Conservation (phyloP, 192 early-diverging fungal genomes). For the Jimgerdemannia lactiflua region DNA sequence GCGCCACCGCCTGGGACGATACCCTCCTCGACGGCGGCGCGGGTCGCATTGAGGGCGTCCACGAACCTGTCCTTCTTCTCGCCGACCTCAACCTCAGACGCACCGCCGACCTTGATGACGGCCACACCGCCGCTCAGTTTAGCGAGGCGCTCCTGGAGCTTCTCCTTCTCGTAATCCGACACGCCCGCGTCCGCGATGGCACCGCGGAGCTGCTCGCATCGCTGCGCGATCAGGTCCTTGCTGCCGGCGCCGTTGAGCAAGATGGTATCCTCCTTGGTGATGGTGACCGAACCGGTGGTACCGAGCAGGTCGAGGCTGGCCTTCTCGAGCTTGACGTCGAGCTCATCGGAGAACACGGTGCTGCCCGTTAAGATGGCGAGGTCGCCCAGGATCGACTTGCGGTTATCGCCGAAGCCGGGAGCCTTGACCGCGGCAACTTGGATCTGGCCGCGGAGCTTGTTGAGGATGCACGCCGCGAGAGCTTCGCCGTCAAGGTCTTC, state of each 20-base stretch:
- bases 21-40: conserved; percentile 99
- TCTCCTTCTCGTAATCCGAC: conserved; percentile 99
- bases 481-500: conserved; percentile 99
- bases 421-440: conserved; percentile 98
- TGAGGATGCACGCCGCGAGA: conserved; percentile 98
- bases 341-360: conserved; percentile 96
- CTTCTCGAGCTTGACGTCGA: conserved; percentile 97
- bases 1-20: conserved; percentile 99
- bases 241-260: conserved; percentile 93
- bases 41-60: conserved; percentile 97
- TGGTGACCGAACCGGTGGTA: conserved; percentile 79
- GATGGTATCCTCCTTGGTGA: conserved; percentile 99
- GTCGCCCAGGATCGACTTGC: conserved; percentile 98
- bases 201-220: conserved; percentile 96
- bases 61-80: conserved; percentile 99
- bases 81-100: conserved; percentile 98
- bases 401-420: conserved; percentile 99
- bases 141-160: conserved; percentile 98
- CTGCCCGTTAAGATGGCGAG: conserved; percentile 95
- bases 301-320: conserved; percentile 90
- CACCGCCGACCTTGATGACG: conserved; percentile 98
- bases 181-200: conserved; percentile 77
- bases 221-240: conserved; percentile 87
- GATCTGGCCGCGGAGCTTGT: conserved; percentile 99
- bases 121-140: conserved; percentile 98